Evolutionary conservation across 805 yeast species (phyloP).

Genomic region (Pichia scutulata): DNA sequence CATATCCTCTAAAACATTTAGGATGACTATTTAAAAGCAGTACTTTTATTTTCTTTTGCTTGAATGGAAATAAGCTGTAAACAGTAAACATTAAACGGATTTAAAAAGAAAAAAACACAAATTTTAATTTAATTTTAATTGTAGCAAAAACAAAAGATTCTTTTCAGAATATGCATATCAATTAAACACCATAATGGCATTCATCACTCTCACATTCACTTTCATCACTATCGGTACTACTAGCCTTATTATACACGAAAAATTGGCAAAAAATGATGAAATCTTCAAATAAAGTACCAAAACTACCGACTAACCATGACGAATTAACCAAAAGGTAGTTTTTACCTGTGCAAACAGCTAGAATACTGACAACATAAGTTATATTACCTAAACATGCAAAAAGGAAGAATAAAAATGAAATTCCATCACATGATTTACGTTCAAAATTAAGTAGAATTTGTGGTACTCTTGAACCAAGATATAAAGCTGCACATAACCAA

Average conservation of each 20-base stretch:
- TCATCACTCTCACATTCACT: slow-evolving; percentile 12
- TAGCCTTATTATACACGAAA: slow-evolving; percentile 52
- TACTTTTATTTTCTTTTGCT: too few relatives aligned
- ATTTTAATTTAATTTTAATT: background rate
- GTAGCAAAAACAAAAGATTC: too few relatives aligned
- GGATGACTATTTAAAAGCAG: too few relatives aligned
- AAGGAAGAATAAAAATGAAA: slow-evolving; percentile 84
- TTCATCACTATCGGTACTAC: slow-evolving; percentile 20
- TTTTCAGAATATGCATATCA: too few relatives aligned
- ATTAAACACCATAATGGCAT: background rate
- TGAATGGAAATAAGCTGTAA: too few relatives aligned
- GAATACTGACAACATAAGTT: slow-evolving; percentile 81
- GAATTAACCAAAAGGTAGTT: slow-evolving; percentile 73
- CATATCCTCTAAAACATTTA: too few relatives aligned
- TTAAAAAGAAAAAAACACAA: background rate
- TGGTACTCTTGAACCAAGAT: slow-evolving; percentile 86
- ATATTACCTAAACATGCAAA: slow-evolving; percentile 94
- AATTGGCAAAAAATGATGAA: slow-evolving; percentile 80
- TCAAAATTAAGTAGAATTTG: slow-evolving; percentile 80
- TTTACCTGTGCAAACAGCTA: slow-evolving; percentile 63
- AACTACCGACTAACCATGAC: slow-evolving; percentile 87
- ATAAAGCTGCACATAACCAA: slow-evolving; percentile 64
- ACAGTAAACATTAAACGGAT: background rate
- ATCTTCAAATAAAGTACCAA: slow-evolving; percentile 81
- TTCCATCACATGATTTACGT: slow-evolving; percentile 91